Evolutionary conservation across 495 filamentous ascomycete genomes (phyloP).

Genomic region (Tuber magnatum): DNA sequence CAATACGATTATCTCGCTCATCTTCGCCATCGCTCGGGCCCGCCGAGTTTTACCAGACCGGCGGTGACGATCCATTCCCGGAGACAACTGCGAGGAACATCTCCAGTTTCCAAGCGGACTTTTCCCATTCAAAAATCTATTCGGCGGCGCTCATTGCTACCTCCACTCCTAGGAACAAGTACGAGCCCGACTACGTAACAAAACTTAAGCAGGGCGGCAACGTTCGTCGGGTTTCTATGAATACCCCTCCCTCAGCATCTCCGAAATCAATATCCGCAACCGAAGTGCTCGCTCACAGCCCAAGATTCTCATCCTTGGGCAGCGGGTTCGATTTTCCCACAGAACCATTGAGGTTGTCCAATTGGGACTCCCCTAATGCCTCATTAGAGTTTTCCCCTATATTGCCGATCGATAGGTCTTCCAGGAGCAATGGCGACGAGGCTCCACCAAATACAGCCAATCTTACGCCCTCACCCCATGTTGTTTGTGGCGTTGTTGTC

Average conservation of each 20-base stretch:
- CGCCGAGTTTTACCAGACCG: conserved; percentile 4
- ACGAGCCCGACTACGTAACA: conserved; percentile 18
- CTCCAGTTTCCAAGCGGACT: not conserved
- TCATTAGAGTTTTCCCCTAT: conserved; percentile 24
- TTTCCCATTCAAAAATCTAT: not conserved
- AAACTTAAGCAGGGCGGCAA: conserved; percentile 19
- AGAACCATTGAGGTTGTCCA: conserved; percentile 21
- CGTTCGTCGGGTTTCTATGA: conserved; percentile 35
- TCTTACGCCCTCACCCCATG: conserved; percentile 5
- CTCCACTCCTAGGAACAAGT: conserved; percentile 24
- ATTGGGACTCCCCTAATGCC: conserved; percentile 16
- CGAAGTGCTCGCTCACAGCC: conserved; percentile 21
- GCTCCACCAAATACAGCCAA: conserved; percentile 26
- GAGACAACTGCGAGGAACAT: conserved; percentile 10
- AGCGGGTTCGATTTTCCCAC: conserved; percentile 29
- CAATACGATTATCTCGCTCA: not conserved
- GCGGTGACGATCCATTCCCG: conserved; percentile 17
- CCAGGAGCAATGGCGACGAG: conserved; percentile 9
- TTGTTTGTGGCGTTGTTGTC: conserved; percentile 6
- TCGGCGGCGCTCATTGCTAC: conserved; percentile 18
- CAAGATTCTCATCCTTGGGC: conserved; percentile 27
- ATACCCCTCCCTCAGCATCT: conserved; percentile 29
- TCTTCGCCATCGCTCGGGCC: conserved; percentile 16
- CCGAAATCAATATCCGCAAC: conserved; percentile 23
- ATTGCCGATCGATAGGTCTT: conserved; percentile 21